A percentile compares a stretch with the other conserved stretches of the same genome.
phyloP scores from a whole-genome alignment of 2,329 filamentous ascomycete genomes.

The Curvularia sp. region DNA sequence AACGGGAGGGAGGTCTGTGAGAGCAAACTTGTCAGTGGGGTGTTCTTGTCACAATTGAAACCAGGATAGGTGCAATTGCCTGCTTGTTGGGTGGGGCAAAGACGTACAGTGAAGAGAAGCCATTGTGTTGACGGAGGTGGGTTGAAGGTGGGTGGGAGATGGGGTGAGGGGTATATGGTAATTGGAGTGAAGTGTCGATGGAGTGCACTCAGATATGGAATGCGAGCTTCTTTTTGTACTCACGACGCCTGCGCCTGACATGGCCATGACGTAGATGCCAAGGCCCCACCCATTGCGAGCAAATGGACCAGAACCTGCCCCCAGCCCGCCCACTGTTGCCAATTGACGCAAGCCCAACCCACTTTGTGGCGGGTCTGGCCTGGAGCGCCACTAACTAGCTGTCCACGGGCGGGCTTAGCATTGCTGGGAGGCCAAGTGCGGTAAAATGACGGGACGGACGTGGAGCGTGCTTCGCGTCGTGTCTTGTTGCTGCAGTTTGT shows the following conservation, averaged over 20 bases:
- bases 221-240: conserved; percentile 45
- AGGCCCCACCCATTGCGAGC: conserved; percentile 21
- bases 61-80: background rate
- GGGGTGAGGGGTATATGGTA: conserved; percentile 19
- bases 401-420: background rate
- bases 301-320: conserved; percentile 26
- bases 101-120: conserved; percentile 66
- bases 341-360: conserved; percentile 22
- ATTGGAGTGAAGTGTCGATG: conserved; percentile 21
- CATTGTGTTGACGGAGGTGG: conserved; percentile 56
- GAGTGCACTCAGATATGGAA: conserved; percentile 34
- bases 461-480: background rate
- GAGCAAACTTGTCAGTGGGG: background rate
- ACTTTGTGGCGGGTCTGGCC: conserved; percentile 28
- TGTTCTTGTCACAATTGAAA: background rate
- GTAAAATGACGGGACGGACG: background rate
- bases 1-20: conserved; percentile 75
- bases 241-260: conserved; percentile 37
- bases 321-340: conserved; percentile 20
- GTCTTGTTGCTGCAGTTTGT: background rate
- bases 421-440: background rate
- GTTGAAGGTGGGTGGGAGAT: conserved; percentile 26
- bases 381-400: conserved; percentile 14
- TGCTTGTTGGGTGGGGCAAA: background rate
- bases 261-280: conserved; percentile 40